A percentile compares a stretch with the other conserved stretches of the same genome.
Conservation (phyloP, 176 grass and related monocot species). For the Oryza brachyantha region DNA sequence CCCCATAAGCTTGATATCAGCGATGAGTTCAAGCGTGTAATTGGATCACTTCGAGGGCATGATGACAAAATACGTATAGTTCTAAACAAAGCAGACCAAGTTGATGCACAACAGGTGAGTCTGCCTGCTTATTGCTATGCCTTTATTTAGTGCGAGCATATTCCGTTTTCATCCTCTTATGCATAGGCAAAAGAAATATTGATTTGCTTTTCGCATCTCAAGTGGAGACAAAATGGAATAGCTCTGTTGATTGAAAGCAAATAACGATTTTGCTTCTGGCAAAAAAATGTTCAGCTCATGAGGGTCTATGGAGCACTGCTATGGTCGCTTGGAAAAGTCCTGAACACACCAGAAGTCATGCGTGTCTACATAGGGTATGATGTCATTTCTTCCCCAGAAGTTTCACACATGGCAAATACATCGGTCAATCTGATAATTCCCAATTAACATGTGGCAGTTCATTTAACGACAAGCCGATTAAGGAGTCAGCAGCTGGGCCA, state of each 20-base stretch:
- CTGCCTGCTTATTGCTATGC: background rate
- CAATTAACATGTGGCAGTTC: conserved; percentile 41
- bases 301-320: conserved; percentile 81
- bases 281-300: conserved; percentile 68
- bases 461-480: conserved; percentile 85
- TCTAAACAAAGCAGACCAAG: conserved; percentile 77
- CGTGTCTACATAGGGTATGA: conserved; percentile 87
- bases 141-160: conserved; percentile 19
- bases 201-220: no score
- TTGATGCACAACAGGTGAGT: conserved; percentile 73
- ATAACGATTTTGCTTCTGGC: background rate
- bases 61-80: conserved; percentile 82
- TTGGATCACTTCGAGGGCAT: conserved; percentile 57
- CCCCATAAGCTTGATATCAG: conserved; percentile 77
- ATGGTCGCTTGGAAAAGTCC: conserved; percentile 89
- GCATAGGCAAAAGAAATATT: no score
- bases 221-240: no score
- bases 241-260: background rate
- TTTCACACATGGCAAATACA: conserved; percentile 2
- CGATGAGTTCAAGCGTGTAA: conserved; percentile 76
- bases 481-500: conserved; percentile 59
- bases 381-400: background rate
- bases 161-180: conserved; percentile 3
- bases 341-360: conserved; percentile 92
- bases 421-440: background rate